Conservation (phyloP, 768 basidiomycete species). For the Suillus spraguei region DNA sequence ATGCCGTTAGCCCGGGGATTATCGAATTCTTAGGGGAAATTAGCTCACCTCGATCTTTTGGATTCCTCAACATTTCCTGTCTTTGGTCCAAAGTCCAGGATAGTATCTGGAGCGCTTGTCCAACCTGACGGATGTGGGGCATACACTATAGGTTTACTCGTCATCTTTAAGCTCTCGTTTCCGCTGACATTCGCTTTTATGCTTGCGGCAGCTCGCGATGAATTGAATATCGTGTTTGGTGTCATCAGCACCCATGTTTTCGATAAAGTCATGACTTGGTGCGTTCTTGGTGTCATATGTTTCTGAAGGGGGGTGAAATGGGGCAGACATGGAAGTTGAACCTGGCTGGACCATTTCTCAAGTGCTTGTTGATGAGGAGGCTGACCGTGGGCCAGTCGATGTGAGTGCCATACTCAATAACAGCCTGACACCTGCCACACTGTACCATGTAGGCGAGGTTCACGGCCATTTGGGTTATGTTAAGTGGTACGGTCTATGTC, state of each 20-base stretch:
- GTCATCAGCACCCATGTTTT: background rate
- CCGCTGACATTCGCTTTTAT: conserved; percentile 30
- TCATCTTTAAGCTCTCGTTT: conserved; percentile 32
- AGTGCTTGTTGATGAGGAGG: conserved; percentile 31
- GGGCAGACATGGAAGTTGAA: background rate
- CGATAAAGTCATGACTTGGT: background rate
- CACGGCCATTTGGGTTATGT: background rate
- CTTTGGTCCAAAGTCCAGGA: conserved; percentile 38
- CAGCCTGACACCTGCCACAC: conserved; percentile 28
- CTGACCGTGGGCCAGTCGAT: conserved; percentile 26
- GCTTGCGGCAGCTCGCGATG: conserved; percentile 25
- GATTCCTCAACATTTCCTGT: conserved; percentile 32
- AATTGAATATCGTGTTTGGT: background rate
- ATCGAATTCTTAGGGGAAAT: background rate
- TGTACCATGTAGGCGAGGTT: background rate
- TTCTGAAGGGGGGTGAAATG: background rate
- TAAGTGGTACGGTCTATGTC: conserved; percentile 12
- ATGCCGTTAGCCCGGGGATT: background rate
- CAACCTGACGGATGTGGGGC: conserved; percentile 29
- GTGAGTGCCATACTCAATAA: conserved; percentile 30
- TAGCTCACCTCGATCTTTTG: conserved; percentile 29
- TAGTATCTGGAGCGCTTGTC: conserved; percentile 38
- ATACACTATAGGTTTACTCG: conserved; percentile 26
- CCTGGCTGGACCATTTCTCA: conserved; percentile 25
- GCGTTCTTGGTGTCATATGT: background rate